Percentiles rank a stretch among this genome's conserved stretches.
Conservation (phyloP, 805 yeast species). For the Barnettozyma siamensis region DNA sequence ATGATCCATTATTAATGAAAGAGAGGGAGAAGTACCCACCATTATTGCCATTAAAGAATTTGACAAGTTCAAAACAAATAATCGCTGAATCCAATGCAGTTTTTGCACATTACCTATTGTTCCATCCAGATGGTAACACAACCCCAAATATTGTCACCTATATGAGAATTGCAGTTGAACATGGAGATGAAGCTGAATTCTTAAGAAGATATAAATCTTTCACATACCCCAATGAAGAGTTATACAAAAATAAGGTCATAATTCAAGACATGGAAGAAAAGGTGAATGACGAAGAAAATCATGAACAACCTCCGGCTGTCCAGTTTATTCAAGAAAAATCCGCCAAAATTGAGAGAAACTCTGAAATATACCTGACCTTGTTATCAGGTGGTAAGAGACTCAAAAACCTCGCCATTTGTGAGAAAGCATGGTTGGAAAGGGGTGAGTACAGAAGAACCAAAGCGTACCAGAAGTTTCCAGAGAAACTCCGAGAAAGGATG, state of each 20-base stretch:
- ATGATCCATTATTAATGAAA: constrained; percentile 14
- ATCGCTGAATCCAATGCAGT: constrained; percentile 75
- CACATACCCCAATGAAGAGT: constrained; percentile 28
- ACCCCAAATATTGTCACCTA: constrained; percentile 42
- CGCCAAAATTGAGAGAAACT: constrained; percentile 15
- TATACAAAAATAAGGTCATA: constrained; percentile 4
- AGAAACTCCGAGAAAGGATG: constrained; percentile 33
- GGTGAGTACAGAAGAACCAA: constrained; percentile 60
- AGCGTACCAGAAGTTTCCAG: constrained; percentile 38
- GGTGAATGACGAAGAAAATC: constrained; percentile 13
- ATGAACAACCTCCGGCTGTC: constrained; percentile 12
- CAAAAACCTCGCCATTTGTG: constrained; percentile 53
- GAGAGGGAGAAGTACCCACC: constrained; percentile 43
- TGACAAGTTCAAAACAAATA: constrained; percentile 38
- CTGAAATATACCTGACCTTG: constrained; percentile 15
- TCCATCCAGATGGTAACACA: constrained; percentile 39
- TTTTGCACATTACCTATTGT: constrained; percentile 49
- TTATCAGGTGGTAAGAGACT: constrained; percentile 52
- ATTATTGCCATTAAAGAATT: constrained; percentile 53
- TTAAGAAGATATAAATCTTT: constrained; percentile 29
- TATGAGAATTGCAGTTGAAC: constrained; percentile 40
- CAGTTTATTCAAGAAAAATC: constrained; percentile 5
- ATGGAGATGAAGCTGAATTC: constrained; percentile 32
- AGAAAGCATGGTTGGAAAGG: constrained; percentile 69
- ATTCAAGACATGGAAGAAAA: constrained; percentile 13